These are phyloP conservation scores for Hypoxylon sp. DNA, from an alignment of 2,329 filamentous ascomycete species.

Conservation along the genomic window DNA sequence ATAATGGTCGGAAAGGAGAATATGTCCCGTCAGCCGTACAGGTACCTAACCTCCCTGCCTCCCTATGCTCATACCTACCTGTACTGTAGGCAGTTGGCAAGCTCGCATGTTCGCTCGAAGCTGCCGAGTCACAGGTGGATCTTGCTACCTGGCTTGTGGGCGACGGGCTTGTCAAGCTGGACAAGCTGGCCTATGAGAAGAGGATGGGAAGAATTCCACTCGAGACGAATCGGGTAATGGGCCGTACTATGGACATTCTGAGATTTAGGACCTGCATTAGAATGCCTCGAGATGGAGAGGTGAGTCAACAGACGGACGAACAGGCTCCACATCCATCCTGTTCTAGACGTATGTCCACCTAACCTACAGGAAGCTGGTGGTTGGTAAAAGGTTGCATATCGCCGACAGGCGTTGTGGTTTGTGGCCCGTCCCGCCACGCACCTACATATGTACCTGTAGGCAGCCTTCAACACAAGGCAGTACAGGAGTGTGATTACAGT, in stretches of 20 bases:
- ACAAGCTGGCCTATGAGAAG: conserved; percentile 17
- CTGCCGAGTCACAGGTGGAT: conserved; percentile 21
- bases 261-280: conserved; percentile 37
- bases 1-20: conserved; percentile 10
- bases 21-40: not conserved
- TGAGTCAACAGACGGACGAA: conserved; percentile 33
- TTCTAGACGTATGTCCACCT: not conserved
- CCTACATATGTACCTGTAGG: conserved; percentile 1
- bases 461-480: not conserved
- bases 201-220: not conserved
- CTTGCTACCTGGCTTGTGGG: no score
- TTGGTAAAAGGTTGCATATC: not conserved
- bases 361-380: no score
- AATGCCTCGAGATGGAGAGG: conserved; percentile 15
- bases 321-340: conserved; percentile 17
- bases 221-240: conserved; percentile 8
- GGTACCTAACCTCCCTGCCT: not conserved
- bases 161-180: not conserved
- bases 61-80: not conserved
- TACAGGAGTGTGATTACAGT: no score
- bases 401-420: not conserved
- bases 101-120: conserved; percentile 15
- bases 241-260: conserved; percentile 19
- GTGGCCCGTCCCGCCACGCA: no score
- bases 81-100: no score